phyloP scores from a whole-genome alignment of 129 eudicot genomes.

The sunflower (Helianthus annuus) region DNA sequence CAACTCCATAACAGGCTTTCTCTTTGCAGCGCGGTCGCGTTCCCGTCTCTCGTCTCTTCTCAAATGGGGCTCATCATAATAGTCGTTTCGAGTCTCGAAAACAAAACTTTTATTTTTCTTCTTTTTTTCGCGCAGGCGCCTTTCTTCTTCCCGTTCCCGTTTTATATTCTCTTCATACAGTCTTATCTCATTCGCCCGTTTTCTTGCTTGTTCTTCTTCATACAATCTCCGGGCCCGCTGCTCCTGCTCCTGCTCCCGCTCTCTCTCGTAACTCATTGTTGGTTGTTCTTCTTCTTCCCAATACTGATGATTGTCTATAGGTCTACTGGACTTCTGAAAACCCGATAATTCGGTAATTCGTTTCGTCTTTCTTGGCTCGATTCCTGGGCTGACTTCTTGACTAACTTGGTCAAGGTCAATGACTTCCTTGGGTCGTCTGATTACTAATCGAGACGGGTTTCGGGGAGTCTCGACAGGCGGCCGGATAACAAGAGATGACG shows the following conservation, averaged over 20 bases:
- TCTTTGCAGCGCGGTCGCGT: constrained; percentile 53
- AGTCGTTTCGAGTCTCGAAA: constrained; percentile 50
- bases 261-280: constrained; percentile 53
- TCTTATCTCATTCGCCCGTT: constrained; percentile 54
- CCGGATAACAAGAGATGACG: constrained; percentile 60
- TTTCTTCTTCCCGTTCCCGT: constrained; percentile 84
- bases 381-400: constrained; percentile 66
- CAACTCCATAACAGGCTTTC: constrained; percentile 53
- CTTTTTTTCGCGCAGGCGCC: constrained; percentile 52
- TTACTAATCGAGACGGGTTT: constrained; percentile 47
- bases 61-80: constrained; percentile 53
- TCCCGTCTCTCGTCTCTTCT: constrained; percentile 66
- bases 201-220: constrained; percentile 40
- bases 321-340: constrained; percentile 41
- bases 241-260: constrained; percentile 38
- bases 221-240: constrained; percentile 38
- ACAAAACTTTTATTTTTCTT: constrained; percentile 70
- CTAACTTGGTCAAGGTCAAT: constrained; percentile 60
- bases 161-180: constrained; percentile 70
- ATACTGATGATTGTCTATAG: constrained; percentile 32
- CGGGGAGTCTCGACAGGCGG: constrained; percentile 63
- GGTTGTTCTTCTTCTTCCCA: constrained; percentile 64
- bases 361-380: constrained; percentile 67
- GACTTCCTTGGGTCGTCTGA: constrained; percentile 76
- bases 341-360: constrained; percentile 69